Percentiles rank a stretch among this genome's conserved stretches.
These are phyloP conservation scores for Fagus sylvatica DNA, from an alignment of 306 rosid species.

Conservation along the genomic window DNA sequence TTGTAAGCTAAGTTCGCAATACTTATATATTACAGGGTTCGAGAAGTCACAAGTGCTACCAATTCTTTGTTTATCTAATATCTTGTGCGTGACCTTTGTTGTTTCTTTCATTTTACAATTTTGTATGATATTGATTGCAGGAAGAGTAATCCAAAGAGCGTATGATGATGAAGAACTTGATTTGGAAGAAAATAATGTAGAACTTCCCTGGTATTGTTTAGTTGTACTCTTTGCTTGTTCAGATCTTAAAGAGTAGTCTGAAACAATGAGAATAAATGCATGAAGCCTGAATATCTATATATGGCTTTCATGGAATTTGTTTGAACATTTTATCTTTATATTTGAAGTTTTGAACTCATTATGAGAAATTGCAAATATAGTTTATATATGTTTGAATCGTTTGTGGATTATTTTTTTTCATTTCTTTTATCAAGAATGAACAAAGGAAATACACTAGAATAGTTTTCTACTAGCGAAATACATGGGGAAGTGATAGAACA, in stretches of 20 bases:
- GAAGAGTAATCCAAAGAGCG: too few relatives aligned
- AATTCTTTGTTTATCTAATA: neutral
- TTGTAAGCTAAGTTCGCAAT: too few relatives aligned
- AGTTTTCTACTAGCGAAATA: too few relatives aligned
- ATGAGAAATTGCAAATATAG: neutral
- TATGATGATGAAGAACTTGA: too few relatives aligned
- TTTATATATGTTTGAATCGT: too few relatives aligned
- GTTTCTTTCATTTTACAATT: neutral
- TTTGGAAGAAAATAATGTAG: too few relatives aligned
- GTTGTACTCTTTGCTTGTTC: neutral
- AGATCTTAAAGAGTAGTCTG: neutral
- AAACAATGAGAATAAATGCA: neutral
- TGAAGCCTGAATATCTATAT: neutral
- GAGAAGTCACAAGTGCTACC: too few relatives aligned
- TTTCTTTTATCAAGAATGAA: too few relatives aligned
- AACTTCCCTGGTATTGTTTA: neutral
- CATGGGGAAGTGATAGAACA: too few relatives aligned
- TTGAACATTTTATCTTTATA: neutral
- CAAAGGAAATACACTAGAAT: too few relatives aligned
- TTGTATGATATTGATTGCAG: neutral
- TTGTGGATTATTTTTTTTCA: too few relatives aligned
- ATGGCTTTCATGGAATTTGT: neutral
- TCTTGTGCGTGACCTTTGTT: neutral
- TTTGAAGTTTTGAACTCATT: neutral
- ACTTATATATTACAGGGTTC: too few relatives aligned